Percentiles rank a stretch among this genome's conserved stretches.
These are phyloP conservation scores for Aspergillus phoenicis DNA, from an alignment of 2,329 filamentous ascomycete genomes.

Conservation along the genomic window DNA sequence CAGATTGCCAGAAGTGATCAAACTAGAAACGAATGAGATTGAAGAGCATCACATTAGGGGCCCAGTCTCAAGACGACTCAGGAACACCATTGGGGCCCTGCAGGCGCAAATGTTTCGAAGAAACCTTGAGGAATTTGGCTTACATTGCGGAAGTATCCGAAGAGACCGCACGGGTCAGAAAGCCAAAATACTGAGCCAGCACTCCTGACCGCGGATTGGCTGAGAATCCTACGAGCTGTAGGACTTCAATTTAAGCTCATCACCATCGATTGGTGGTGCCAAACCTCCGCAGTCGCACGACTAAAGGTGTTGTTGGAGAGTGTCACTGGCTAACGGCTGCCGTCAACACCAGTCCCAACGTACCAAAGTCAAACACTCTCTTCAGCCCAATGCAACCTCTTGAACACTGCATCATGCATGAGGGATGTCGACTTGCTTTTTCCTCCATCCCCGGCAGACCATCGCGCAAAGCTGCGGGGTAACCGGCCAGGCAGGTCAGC, in stretches of 20 bases:
- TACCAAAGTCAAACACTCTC: neutral
- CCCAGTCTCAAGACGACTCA: neutral
- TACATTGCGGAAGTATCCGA: constrained; percentile 1
- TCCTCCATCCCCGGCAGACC: constrained; percentile 4
- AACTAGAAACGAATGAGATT: constrained; percentile 4
- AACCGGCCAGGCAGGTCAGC: constrained; percentile 14
- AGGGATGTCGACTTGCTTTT: constrained; percentile 5
- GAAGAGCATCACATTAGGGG: neutral
- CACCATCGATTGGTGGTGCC: neutral
- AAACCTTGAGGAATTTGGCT: too few relatives aligned
- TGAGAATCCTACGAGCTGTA: neutral
- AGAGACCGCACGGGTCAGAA: constrained; percentile 2
- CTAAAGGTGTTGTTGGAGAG: neutral
- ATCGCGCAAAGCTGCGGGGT: constrained; percentile 14
- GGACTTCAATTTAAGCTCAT: constrained; percentile 5
- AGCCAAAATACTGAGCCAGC: neutral
- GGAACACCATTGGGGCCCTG: neutral
- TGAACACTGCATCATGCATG: constrained; percentile 10
- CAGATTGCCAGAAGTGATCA: neutral
- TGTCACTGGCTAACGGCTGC: neutral
- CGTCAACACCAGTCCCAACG: neutral
- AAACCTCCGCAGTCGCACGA: constrained; percentile 1
- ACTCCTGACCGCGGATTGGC: neutral
- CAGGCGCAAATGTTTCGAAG: neutral
- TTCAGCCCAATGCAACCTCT: constrained; percentile 11